phyloP scores from a whole-genome alignment of 257 asterid genomes.

The Solanum ossicruentum region DNA sequence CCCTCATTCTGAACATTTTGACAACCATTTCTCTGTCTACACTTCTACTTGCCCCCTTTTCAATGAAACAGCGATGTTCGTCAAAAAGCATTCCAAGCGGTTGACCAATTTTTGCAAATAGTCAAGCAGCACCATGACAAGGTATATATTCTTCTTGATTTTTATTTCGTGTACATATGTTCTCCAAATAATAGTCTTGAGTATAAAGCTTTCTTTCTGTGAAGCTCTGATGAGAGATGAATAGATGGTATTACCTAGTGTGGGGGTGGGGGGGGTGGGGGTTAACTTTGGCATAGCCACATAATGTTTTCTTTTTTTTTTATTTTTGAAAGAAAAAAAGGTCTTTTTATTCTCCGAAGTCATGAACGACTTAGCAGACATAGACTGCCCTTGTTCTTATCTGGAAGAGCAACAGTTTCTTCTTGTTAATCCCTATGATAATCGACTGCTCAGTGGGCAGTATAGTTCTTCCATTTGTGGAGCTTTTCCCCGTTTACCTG shows the following conservation, averaged over 20 bases:
- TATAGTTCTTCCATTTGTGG: not conserved
- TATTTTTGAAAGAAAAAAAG: not conserved
- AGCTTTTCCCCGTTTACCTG: not conserved
- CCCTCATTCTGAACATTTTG: not conserved
- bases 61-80: slow-evolving; percentile 62
- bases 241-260: not conserved
- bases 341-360: not conserved
- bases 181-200: not conserved
- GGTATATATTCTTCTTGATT: slow-evolving; percentile 25
- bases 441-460: not conserved
- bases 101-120: slow-evolving; percentile 83
- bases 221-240: not conserved
- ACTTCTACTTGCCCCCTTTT: not conserved
- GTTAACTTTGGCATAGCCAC: not conserved
- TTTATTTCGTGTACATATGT: not conserved
- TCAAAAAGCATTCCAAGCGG: slow-evolving; percentile 85
- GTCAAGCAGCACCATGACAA: slow-evolving; percentile 71
- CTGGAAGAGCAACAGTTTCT: not conserved
- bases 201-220: not conserved
- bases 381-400: not conserved
- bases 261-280: not conserved
- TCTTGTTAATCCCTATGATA: not conserved
- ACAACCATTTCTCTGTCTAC: not conserved
- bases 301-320: too few species aligned
- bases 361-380: not conserved